These are phyloP conservation scores for Melaleuca quinquenervia DNA, from an alignment of 345 rosid genomes.

Conservation along the genomic window DNA sequence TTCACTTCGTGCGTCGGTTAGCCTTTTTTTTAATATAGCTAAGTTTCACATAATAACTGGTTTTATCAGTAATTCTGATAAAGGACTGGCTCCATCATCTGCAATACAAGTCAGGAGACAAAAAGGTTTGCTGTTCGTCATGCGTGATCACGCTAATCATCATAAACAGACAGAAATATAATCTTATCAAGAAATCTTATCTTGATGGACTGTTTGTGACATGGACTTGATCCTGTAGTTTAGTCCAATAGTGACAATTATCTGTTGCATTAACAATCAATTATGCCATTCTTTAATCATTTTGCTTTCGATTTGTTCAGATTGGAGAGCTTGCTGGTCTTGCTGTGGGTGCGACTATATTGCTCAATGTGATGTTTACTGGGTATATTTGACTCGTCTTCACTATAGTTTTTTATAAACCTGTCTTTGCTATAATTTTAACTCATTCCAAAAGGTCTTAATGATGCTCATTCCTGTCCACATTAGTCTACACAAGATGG, in stretches of 20 bases:
- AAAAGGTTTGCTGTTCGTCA: background rate
- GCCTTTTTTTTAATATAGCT: background rate
- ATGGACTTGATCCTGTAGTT: background rate
- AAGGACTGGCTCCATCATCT: too few species aligned
- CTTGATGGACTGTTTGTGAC: background rate
- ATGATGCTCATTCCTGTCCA: background rate
- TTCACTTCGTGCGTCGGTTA: background rate
- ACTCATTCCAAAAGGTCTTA: background rate
- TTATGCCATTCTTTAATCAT: background rate
- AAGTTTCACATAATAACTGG: background rate
- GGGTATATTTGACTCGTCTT: constrained; percentile 34
- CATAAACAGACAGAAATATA: background rate
- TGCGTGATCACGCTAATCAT: background rate
- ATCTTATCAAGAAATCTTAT: background rate
- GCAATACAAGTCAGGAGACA: too few species aligned
- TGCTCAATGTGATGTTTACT: constrained; percentile 76
- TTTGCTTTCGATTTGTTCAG: constrained; percentile 15
- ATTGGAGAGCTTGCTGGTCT: constrained; percentile 95
- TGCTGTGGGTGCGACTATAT: constrained; percentile 77
- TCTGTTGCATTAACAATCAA: background rate
- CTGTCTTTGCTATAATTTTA: background rate
- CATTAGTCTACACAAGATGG: background rate
- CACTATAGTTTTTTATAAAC: background rate
- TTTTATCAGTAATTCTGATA: too few species aligned
- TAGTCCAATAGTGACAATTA: background rate